Evolutionary conservation across 2,329 filamentous ascomycete genomes (phyloP).

Genomic region (Aspergillus tanneri): DNA sequence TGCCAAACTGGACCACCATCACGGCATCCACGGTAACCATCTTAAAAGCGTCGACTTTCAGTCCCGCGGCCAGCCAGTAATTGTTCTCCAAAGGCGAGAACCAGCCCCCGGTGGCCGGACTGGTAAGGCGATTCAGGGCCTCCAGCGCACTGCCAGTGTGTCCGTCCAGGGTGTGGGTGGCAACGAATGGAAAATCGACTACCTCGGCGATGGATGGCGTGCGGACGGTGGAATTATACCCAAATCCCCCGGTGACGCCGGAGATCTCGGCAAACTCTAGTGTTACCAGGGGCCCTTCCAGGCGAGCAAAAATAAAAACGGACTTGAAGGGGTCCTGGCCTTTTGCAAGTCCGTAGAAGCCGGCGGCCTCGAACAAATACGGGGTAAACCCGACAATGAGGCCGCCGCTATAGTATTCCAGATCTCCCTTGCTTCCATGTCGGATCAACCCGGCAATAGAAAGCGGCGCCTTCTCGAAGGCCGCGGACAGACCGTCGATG

Average conservation of each 20-base stretch:
- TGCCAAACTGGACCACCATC: slow-evolving; percentile 34
- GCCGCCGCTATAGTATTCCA: background rate
- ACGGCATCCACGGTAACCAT: slow-evolving; percentile 41
- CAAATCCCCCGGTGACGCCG: background rate
- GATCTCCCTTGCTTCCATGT: too few species aligned
- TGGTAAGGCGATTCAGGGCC: too few species aligned
- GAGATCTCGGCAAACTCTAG: background rate
- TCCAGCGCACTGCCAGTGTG: too few species aligned
- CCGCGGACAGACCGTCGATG: background rate
- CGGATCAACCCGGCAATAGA: background rate
- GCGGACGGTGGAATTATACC: background rate
- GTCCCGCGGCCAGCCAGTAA: slow-evolving; percentile 41
- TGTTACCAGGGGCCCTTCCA: background rate
- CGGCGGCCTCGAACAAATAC: background rate
- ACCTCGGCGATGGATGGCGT: too few species aligned
- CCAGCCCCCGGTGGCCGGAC: background rate
- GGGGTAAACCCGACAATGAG: background rate
- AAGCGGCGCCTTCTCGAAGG: background rate
- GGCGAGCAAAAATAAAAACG: background rate
- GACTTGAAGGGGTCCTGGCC: background rate
- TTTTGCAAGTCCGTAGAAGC: background rate
- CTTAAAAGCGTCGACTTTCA: slow-evolving; percentile 42
- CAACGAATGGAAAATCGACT: too few species aligned
- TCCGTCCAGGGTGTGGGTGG: too few species aligned
- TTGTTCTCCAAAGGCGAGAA: background rate